These are phyloP conservation scores for Echria macrotheca DNA, from an alignment of 495 filamentous ascomycete genomes.

Conservation along the genomic window DNA sequence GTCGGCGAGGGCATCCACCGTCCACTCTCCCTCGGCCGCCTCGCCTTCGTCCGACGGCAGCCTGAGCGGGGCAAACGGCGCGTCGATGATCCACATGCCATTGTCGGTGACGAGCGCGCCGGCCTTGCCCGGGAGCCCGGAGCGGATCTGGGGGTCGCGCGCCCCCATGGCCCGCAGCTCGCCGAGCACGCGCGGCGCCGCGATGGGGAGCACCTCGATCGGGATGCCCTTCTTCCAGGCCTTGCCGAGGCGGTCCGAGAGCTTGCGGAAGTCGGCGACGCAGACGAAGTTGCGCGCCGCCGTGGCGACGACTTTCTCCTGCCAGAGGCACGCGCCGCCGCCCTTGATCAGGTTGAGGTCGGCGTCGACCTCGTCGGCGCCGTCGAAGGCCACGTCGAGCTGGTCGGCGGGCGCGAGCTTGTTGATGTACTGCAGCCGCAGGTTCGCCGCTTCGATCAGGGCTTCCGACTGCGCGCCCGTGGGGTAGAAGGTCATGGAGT, in stretches of 20 bases:
- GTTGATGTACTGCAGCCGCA: slow-evolving; percentile 73
- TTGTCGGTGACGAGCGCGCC: slow-evolving; percentile 90
- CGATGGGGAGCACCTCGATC: slow-evolving; percentile 85
- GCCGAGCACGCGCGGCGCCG: slow-evolving; percentile 63
- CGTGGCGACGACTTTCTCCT: slow-evolving; percentile 92
- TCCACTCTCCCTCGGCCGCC: slow-evolving; percentile 60
- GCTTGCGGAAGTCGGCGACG: slow-evolving; percentile 90
- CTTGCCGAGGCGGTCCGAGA: slow-evolving; percentile 68
- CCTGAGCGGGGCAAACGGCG: slow-evolving; percentile 70
- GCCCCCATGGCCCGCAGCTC: slow-evolving; percentile 68
- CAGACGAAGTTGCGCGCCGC: slow-evolving; percentile 84
- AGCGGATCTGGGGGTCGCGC: slow-evolving; percentile 59
- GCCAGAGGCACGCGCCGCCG: slow-evolving; percentile 92
- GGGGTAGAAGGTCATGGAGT: slow-evolving; percentile 74
- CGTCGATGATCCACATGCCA: slow-evolving; percentile 88
- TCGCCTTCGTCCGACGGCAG: slow-evolving; percentile 54
- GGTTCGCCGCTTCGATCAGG: slow-evolving; percentile 69
- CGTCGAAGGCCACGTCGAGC: slow-evolving; percentile 82
- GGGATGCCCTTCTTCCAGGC: slow-evolving; percentile 75
- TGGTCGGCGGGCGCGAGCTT: slow-evolving; percentile 51
- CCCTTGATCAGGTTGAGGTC: slow-evolving; percentile 97
- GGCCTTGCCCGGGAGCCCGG: slow-evolving; percentile 62
- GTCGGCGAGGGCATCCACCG: slow-evolving; percentile 64
- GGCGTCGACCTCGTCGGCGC: slow-evolving; percentile 94
- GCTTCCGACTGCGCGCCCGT: slow-evolving; percentile 87